A percentile compares a stretch with the other conserved stretches of the same genome.
Conservation (phyloP, 371 early-diverging fungal genomes). For the Mucor lusitanicus region DNA sequence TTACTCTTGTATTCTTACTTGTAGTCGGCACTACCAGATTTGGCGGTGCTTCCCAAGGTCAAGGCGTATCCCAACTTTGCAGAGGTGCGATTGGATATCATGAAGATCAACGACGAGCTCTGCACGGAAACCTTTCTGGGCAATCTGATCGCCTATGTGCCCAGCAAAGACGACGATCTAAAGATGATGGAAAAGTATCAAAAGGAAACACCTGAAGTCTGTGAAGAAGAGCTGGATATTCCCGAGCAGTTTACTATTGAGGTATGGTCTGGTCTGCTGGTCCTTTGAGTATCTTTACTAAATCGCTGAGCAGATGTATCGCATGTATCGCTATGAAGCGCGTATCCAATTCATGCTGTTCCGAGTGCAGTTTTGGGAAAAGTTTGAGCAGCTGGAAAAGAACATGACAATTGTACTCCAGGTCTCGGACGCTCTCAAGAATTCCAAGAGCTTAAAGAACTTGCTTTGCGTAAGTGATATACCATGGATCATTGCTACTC, state of each 20-base stretch:
- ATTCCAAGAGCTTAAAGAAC: conserved; percentile 40
- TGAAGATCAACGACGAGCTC: conserved; percentile 39
- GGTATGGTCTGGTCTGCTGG: conserved; percentile 10
- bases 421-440: conserved; percentile 45
- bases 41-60: conserved; percentile 41
- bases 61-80: conserved; percentile 27
- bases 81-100: conserved; percentile 41
- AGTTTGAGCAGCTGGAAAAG: conserved; percentile 39
- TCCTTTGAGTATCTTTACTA: no score
- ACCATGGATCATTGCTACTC: neutral
- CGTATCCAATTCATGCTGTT: conserved; percentile 53
- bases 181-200: conserved; percentile 49
- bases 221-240: conserved; percentile 45
- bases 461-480: conserved; percentile 45
- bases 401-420: conserved; percentile 47
- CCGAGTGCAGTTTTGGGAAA: conserved; percentile 52
- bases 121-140: conserved; percentile 53
- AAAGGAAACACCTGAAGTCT: conserved; percentile 34
- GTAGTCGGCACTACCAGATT: no score
- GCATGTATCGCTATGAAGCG: conserved; percentile 50
- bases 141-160: conserved; percentile 42
- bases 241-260: conserved; percentile 59
- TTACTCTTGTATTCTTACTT: no score
- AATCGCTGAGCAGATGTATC: conserved; percentile 45
- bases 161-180: conserved; percentile 49